Percentiles rank a stretch among this genome's conserved stretches.
Conservation (phyloP, 2,329 filamentous ascomycete genomes). For the Tolypocladium album region DNA sequence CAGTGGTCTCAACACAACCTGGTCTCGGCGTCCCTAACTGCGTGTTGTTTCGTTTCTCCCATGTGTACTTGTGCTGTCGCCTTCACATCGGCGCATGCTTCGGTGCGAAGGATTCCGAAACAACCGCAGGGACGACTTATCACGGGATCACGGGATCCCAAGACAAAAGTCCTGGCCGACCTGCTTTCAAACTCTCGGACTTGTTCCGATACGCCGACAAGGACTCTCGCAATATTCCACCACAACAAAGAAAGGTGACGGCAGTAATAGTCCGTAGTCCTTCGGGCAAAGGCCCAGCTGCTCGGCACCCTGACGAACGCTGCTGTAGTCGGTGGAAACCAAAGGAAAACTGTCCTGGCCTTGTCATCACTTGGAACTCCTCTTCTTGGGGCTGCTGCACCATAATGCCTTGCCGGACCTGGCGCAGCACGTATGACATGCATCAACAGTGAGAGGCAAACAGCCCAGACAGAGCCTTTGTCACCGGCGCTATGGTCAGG, state of each 20-base stretch:
- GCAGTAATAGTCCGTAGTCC: not conserved
- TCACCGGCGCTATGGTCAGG: conserved; percentile 6
- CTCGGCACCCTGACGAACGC: not conserved
- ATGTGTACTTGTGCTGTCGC: not conserved
- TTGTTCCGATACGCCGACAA: not conserved
- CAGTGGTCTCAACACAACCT: not conserved
- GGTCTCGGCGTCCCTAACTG: not conserved
- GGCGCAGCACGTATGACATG: conserved; percentile 12
- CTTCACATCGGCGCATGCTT: not conserved
- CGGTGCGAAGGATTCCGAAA: not conserved
- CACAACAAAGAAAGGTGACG: not conserved
- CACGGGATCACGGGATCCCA: not conserved
- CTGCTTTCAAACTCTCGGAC: not conserved
- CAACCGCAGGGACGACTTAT: not conserved
- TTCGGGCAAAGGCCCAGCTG: not conserved
- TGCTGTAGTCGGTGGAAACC: not conserved
- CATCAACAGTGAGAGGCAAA: conserved; percentile 4
- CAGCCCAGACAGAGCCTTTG: not conserved
- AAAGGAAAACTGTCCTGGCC: not conserved
- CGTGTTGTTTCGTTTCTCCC: not conserved
- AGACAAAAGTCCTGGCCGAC: not conserved
- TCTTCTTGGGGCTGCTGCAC: not conserved
- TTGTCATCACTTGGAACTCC: not conserved
- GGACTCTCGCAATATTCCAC: not conserved
- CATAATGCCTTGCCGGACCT: conserved; percentile 1